phyloP scores from a whole-genome alignment of 139 green algal species.

The Diplosphaera chodatii region DNA sequence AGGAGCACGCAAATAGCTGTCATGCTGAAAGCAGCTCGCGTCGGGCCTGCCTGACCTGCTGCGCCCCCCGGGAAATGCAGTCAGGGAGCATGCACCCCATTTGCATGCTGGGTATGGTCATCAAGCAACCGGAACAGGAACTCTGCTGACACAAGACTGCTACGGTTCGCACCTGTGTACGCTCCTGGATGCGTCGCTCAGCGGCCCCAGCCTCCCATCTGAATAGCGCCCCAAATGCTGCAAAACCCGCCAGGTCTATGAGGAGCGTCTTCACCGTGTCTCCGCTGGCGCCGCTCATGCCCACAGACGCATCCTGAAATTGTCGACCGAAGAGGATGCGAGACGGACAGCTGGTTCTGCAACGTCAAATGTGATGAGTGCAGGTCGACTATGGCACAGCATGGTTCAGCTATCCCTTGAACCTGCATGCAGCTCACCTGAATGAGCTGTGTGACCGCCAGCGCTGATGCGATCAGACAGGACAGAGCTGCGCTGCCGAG shows the following conservation, averaged over 20 bases:
- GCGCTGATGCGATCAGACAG: constrained; percentile 28
- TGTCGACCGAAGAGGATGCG: no score
- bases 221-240: constrained; percentile 31
- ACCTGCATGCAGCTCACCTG: neutral
- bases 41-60: no score
- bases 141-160: neutral
- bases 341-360: no score
- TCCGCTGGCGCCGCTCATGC: no score
- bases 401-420: no score
- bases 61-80: no score
- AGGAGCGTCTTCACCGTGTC: constrained; percentile 14
- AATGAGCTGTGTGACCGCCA: constrained; percentile 9
- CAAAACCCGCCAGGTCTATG: constrained; percentile 35
- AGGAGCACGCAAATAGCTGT: neutral
- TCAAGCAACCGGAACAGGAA: no score
- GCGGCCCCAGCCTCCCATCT: constrained; percentile 22
- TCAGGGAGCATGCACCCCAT: no score
- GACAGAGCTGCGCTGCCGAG: constrained; percentile 26
- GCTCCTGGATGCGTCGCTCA: constrained; percentile 24
- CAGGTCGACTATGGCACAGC: no score
- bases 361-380: no score
- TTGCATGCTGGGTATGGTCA: neutral
- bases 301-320: no score
- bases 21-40: no score
- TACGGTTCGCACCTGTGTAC: constrained; percentile 17